phyloP scores from a whole-genome alignment of 352 stramenopile species.

The Globisporangium splendens region DNA sequence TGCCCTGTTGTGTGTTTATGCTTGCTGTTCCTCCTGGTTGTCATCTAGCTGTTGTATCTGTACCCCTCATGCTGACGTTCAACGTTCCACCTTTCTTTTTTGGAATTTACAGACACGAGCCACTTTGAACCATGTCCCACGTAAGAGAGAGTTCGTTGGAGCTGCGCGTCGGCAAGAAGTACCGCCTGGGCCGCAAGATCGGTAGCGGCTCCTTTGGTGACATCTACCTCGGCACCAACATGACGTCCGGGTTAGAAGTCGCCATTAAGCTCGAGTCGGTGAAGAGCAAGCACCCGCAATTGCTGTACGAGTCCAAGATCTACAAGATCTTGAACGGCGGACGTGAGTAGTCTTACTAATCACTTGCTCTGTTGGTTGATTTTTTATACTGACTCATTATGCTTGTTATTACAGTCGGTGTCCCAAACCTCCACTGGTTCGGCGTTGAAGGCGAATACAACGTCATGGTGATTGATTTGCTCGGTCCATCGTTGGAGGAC shows the following conservation, averaged over 20 bases:
- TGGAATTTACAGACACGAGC: too few relatives aligned
- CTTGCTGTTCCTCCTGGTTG: too few relatives aligned
- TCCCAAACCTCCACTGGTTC: slow-evolving; percentile 99
- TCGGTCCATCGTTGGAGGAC: slow-evolving; percentile 93
- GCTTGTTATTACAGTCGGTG: slow-evolving; percentile 81
- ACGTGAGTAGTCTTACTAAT: slow-evolving; percentile 66
- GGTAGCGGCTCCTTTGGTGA: slow-evolving; percentile 99
- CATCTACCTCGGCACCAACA: slow-evolving; percentile 99
- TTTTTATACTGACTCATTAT: neutral
- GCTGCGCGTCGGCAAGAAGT: slow-evolving; percentile 99
- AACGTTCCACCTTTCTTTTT: too few relatives aligned
- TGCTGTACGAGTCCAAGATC: slow-evolving; percentile 99
- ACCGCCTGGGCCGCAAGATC: slow-evolving; percentile 98
- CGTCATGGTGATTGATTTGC: slow-evolving; percentile 99
- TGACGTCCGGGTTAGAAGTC: slow-evolving; percentile 97
- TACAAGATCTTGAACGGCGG: slow-evolving; percentile 99
- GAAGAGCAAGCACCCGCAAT: slow-evolving; percentile 97
- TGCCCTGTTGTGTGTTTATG: too few relatives aligned
- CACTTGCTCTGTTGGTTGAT: neutral
- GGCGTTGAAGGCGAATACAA: slow-evolving; percentile 99
- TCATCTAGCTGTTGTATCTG: too few relatives aligned
- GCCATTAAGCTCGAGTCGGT: slow-evolving; percentile 99
- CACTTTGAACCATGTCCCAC: slow-evolving; percentile 38
- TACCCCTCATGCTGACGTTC: too few relatives aligned
- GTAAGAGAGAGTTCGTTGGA: slow-evolving; percentile 87